Conservation (phyloP, 2,329 filamentous ascomycete genomes). For the Colletotrichum musicola region DNA sequence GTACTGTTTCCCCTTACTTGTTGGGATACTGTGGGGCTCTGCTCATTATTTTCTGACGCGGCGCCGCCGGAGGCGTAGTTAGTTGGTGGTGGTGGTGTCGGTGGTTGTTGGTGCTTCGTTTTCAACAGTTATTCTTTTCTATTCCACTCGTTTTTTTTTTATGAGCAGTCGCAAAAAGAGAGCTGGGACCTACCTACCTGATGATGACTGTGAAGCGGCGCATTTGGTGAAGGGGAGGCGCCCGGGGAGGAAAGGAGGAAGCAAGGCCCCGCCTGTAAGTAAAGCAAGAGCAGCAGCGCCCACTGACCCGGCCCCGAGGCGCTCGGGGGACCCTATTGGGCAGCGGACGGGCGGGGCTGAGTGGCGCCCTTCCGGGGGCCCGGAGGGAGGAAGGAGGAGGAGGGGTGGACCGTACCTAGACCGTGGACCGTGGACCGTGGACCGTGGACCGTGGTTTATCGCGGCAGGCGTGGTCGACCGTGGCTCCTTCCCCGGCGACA, state of each 20-base stretch:
- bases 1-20: neutral
- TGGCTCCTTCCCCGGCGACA: slow-evolving; percentile 12
- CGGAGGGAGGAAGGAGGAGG: slow-evolving; percentile 20
- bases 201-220: no score
- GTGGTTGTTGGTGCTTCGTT: no score
- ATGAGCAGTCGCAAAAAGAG: slow-evolving; percentile 25
- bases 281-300: neutral
- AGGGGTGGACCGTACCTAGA: no score
- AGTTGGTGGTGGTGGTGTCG: neutral
- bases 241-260: neutral
- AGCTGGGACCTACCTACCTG: neutral
- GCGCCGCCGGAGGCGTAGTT: neutral
- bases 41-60: no score
- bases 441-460: neutral
- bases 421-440: no score
- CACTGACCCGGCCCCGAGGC: neutral
- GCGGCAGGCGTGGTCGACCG: slow-evolving; percentile 20
- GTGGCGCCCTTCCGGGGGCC: slow-evolving; percentile 26
- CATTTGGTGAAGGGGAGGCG: neutral
- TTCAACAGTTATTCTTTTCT: neutral
- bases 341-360: neutral
- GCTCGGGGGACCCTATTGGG: slow-evolving; percentile 27
- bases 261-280: neutral
- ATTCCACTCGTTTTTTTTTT: slow-evolving; percentile 8
- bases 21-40: neutral